Conservation (phyloP, 768 basidiomycete genomes). For the Agrocybe chaxingu region DNA sequence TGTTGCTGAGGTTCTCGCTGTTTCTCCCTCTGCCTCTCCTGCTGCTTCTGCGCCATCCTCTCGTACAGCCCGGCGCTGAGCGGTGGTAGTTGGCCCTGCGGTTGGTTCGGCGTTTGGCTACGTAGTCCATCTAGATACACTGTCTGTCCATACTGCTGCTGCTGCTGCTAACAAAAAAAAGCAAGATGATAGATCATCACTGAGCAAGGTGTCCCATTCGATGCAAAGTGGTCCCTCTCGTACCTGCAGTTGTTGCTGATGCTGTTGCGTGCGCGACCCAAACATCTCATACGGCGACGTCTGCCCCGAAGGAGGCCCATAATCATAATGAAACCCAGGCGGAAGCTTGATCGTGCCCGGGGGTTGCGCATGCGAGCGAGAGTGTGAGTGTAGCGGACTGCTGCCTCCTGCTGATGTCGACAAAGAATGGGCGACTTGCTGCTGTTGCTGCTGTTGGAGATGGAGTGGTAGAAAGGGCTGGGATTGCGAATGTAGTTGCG, state of each 20-base stretch:
- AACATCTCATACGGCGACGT: conserved; percentile 24
- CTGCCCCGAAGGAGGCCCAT: conserved; percentile 35
- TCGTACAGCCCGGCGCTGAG: background rate
- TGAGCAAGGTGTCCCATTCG: no score
- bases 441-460: conserved; percentile 4
- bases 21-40: background rate
- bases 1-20: background rate
- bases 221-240: conserved; percentile 48
- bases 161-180: conserved; percentile 35
- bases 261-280: conserved; percentile 9
- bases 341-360: conserved; percentile 31
- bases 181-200: no score
- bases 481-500: no score
- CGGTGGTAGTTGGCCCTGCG: background rate
- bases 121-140: background rate
- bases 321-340: conserved; percentile 32
- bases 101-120: background rate
- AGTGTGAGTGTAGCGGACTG: no score
- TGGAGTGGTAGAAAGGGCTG: background rate
- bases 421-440: background rate
- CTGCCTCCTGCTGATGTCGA: no score
- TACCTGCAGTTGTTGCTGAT: conserved; percentile 12
- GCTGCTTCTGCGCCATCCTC: background rate
- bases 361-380: background rate
- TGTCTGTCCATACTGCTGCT: conserved; percentile 3